Conservation (phyloP, 192 early-diverging fungal genomes). For the Coemansia sp. region DNA sequence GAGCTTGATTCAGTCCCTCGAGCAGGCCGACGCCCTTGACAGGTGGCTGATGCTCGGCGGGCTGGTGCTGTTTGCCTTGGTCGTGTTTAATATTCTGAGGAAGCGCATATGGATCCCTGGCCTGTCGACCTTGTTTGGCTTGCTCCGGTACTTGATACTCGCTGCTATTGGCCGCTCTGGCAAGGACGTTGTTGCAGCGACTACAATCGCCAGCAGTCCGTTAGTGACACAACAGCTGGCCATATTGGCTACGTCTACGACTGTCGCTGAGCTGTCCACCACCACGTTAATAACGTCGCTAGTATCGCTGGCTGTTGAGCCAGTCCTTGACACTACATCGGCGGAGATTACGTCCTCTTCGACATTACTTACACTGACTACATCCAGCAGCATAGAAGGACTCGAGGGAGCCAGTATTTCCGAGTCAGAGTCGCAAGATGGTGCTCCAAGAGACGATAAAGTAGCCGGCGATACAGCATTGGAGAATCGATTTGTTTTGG, state of each 20-base stretch:
- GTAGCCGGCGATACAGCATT: neutral
- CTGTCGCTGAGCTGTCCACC: neutral
- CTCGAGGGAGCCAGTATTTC: neutral
- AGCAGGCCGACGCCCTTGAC: constrained; percentile 48
- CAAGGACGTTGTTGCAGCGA: neutral
- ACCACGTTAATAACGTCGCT: neutral
- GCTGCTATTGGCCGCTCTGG: neutral
- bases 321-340: neutral
- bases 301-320: neutral
- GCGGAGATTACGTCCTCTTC: neutral
- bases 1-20: constrained; percentile 34
- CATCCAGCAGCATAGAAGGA: neutral
- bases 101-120: constrained; percentile 56
- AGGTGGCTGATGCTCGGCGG: constrained; percentile 54
- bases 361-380: neutral
- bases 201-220: neutral
- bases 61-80: constrained; percentile 39
- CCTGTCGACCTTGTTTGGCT: constrained; percentile 24
- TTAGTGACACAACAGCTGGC: neutral
- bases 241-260: neutral
- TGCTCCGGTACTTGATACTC: constrained; percentile 28
- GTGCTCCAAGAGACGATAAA: neutral
- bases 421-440: neutral
- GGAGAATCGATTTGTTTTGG: neutral
- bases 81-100: constrained; percentile 50